Base-by-base conservation (phyloP, 2,329 filamentous ascomycete genomes). In the Venturia aucupariae region DNA sequence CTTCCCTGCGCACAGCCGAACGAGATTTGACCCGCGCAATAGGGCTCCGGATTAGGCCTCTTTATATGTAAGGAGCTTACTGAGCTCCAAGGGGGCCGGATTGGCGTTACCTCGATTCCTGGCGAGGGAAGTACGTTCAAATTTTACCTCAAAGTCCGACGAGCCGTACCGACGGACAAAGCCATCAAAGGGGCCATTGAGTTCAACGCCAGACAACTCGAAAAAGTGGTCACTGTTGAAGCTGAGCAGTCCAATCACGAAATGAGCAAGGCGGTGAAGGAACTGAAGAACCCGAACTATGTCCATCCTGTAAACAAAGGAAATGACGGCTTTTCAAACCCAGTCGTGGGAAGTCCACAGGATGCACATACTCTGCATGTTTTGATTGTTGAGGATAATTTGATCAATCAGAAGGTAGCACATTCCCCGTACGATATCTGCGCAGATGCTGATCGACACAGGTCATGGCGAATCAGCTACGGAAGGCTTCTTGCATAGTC, bases 61-160 rank as follows among this genome's bases (percentile, higher is more conserved):
- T 90, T 88, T 70, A 89, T 90, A 65, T 86, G 82, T 60, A 80
- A 85, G n/a, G 80, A 86, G 48, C 78, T 90, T 11, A 85, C 85
- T 1, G 86, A 89, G 70, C 78, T 89, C 42, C 86, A 89, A 68
- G 86, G 86, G n/a, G 88, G 88, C 1, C 81, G 85, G 51, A 88
- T 90, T 42, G 87, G 86, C 0, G 84, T 90, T 6, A 77, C 79
- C 1, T 87, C 85, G 0, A 72, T 78, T 57, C 79, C 80, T 65
- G 85, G 82, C 6, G 72, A 80, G 13, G 86, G 86, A 38, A 86
- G 84, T 69, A 86, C 82, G 1, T 89, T 89, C 73, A 84, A 81
- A 41, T 89, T 89, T 71, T 89, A 87, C 70, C 79, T 89, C 70
- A 84, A 84, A 69, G 54, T 44, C 8, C 62, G 62, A 19, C 57